Evolutionary conservation across 257 asterid species (phyloP).

Genomic region (Solanum habrochaites): DNA sequence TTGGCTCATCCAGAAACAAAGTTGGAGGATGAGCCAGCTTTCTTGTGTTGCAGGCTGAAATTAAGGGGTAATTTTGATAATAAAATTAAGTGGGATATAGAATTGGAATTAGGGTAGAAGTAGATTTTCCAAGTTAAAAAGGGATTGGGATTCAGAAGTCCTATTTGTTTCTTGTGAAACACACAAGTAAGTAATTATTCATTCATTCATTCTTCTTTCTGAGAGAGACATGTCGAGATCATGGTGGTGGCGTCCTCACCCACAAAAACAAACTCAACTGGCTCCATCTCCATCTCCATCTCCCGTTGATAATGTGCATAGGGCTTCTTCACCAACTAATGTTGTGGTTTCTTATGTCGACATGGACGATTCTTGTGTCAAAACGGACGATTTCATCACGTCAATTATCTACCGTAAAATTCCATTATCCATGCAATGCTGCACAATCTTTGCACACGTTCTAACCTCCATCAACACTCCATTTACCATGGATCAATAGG

Average conservation of each 20-base stretch:
- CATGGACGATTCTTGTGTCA: neutral
- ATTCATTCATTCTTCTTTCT: neutral
- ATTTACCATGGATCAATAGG: neutral
- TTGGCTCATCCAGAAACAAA: neutral
- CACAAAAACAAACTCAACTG: neutral
- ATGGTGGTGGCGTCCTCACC: neutral
- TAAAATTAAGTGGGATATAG: neutral
- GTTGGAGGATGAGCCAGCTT: neutral
- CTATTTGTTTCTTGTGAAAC: neutral
- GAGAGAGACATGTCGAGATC: neutral
- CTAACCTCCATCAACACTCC: neutral
- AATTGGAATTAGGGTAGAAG: neutral
- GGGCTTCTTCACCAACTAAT: neutral
- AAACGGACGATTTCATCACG: neutral
- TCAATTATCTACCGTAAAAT: neutral
- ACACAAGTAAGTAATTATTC: neutral
- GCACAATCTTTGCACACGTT: neutral
- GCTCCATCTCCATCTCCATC: neutral
- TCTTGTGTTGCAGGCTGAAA: neutral
- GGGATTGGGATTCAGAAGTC: neutral
- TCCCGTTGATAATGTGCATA: neutral
- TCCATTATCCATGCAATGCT: neutral
- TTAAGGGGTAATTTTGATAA: too few relatives aligned
- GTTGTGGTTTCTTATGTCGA: neutral
- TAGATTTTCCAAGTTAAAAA: neutral